Base-by-base conservation (phyloP, 768 basidiomycete species). In the Boletus vinaceobasis region DNA sequence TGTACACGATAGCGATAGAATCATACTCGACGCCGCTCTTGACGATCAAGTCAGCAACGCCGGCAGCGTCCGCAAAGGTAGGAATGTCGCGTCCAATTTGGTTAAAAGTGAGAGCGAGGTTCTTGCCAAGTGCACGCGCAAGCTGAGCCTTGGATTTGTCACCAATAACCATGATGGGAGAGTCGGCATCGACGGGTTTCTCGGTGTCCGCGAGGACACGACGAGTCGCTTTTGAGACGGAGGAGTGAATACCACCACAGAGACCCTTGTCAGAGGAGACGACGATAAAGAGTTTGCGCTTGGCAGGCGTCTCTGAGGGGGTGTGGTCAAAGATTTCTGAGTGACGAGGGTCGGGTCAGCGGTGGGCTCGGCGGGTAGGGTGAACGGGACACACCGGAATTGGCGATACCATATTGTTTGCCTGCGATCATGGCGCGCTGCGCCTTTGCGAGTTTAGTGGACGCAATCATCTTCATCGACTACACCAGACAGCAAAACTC, bases 401-500 rank as follows among this genome's bases (percentile, higher is more conserved):
- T 95, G 69, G 95, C 93, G 60, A 85, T 71, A 60, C 97, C 97
- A 74, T 98, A 97, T 66, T 86, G 74, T 80, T 96, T 98, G 63
- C 94, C 97, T 50, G 82, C 82, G 59, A 77, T 75, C 92, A 98
- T 95, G 57, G 94, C 93, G 63, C 87, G 83, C 79, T 96, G 93
- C 50, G 96, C 97, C 77, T 96, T 94, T 65, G 87, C 83, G 35
- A 99, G 87, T 74, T 95, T 94, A 49, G 95, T 96, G 48, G 96
- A 98, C 54, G 95, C 96, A 80, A 98, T 96, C 85, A 99, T 95
- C 82, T 97, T 96, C 93, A 97, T 96, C 47, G 93, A 93, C 90
- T 94, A 66, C 14, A 68, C 36, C 43, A 35, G 17, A 38, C 51
- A 55, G 15, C 45, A 8, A 36, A 19, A 43, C 57, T 45, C 46